Evolutionary conservation across 2,329 filamentous ascomycete species (phyloP).

Genomic region (Exophiala dermatitidis): DNA sequence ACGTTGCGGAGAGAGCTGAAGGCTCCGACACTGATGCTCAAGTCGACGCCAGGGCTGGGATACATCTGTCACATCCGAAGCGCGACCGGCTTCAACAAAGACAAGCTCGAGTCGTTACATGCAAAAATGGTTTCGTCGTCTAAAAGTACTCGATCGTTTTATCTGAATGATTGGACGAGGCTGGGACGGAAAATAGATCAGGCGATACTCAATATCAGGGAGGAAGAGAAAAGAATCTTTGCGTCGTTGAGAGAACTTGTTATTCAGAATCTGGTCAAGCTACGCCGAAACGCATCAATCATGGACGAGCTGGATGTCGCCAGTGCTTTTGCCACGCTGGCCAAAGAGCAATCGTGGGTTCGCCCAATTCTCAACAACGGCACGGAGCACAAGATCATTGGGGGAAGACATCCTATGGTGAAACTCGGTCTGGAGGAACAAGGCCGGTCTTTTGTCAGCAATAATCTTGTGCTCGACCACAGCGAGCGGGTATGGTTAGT

Average conservation of each 20-base stretch:
- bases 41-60: slow-evolving; percentile 79
- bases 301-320: slow-evolving; percentile 90
- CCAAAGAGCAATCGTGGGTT: slow-evolving; percentile 63
- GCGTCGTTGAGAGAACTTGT: slow-evolving; percentile 65
- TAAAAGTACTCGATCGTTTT: slow-evolving; percentile 77
- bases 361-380: slow-evolving; percentile 64
- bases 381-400: slow-evolving; percentile 66
- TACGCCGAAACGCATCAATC: slow-evolving; percentile 82
- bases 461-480: slow-evolving; percentile 78
- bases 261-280: slow-evolving; percentile 71
- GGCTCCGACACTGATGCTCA: slow-evolving; percentile 63
- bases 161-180: slow-evolving; percentile 73
- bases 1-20: slow-evolving; percentile 55
- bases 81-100: slow-evolving; percentile 52
- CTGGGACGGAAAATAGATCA: slow-evolving; percentile 76
- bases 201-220: slow-evolving; percentile 66
- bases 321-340: slow-evolving; percentile 74
- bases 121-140: slow-evolving; percentile 63
- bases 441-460: slow-evolving; percentile 73
- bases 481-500: slow-evolving; percentile 62
- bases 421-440: slow-evolving; percentile 72
- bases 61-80: slow-evolving; percentile 80
- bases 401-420: slow-evolving; percentile 86
- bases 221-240: slow-evolving; percentile 79
- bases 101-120: slow-evolving; percentile 38